Percentiles rank a stretch among this genome's conserved stretches.
Evolutionary conservation across 2,329 filamentous ascomycete genomes (phyloP).

Genomic region (Coleophoma eucalyptorum): DNA sequence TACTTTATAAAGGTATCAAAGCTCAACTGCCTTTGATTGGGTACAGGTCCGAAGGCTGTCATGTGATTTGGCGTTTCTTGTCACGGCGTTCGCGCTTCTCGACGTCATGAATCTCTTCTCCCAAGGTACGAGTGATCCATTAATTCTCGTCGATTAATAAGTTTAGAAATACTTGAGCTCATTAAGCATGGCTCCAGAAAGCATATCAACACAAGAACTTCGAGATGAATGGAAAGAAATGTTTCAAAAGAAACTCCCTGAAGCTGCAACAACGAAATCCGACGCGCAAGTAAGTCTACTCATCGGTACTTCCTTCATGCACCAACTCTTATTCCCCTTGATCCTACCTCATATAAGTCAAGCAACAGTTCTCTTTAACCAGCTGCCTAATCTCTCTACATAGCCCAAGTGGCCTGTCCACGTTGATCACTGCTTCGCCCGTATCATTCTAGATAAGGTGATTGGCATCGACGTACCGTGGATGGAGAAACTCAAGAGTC

Average conservation of each 20-base stretch:
- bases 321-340: neutral
- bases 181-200: no score
- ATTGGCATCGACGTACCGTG: conserved; percentile 35
- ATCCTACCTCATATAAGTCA: no score
- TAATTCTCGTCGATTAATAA: no score
- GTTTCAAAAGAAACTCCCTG: conserved; percentile 17
- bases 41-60: no score
- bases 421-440: conserved; percentile 39
- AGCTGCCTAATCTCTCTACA: neutral
- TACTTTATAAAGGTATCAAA: conserved; percentile 7
- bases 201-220: neutral
- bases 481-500: conserved; percentile 34
- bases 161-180: no score
- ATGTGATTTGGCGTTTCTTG: no score
- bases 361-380: no score
- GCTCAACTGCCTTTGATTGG: no score
- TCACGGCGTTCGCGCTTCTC: no score
- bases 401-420: conserved; percentile 37
- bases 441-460: conserved; percentile 38
- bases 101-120: no score
- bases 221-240: conserved; percentile 18
- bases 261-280: conserved; percentile 15
- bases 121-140: no score
- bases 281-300: conserved; percentile 8
- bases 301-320: neutral